phyloP scores from a whole-genome alignment of 176 grass and related monocot species.

The Lolium multiflorum region DNA sequence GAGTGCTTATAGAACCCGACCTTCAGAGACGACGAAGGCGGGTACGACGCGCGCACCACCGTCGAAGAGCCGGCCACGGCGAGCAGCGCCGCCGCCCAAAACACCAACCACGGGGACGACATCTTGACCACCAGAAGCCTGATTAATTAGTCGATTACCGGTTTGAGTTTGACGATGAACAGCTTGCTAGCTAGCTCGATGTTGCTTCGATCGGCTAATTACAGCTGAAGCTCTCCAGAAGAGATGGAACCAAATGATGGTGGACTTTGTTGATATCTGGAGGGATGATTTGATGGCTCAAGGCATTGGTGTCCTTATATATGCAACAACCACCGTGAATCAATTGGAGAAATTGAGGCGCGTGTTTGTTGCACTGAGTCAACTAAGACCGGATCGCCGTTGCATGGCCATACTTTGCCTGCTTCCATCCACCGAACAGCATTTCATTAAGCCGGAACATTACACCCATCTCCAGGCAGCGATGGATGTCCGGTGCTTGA shows the following conservation, averaged over 20 bases:
- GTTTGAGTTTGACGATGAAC: no score
- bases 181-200: no score
- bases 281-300: neutral
- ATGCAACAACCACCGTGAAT: neutral
- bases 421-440: neutral
- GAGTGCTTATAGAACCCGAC: conserved; percentile 66
- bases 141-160: no score
- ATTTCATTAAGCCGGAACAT: neutral
- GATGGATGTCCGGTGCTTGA: neutral
- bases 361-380: conserved; percentile 26
- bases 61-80: no score
- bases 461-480: neutral
- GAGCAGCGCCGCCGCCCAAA: no score
- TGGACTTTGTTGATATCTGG: no score
- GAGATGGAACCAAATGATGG: no score
- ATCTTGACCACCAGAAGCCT: no score
- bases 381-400: conserved; percentile 14
- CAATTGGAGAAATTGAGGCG: neutral
- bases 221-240: no score
- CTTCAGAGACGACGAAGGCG: conserved; percentile 4
- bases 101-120: no score
- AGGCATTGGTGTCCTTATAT: neutral
- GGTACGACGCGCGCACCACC: no score
- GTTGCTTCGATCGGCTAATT: no score
- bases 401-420: neutral